Conservation (phyloP, 2,329 filamentous ascomycete genomes). For the Sordariomycetes sp. region DNA sequence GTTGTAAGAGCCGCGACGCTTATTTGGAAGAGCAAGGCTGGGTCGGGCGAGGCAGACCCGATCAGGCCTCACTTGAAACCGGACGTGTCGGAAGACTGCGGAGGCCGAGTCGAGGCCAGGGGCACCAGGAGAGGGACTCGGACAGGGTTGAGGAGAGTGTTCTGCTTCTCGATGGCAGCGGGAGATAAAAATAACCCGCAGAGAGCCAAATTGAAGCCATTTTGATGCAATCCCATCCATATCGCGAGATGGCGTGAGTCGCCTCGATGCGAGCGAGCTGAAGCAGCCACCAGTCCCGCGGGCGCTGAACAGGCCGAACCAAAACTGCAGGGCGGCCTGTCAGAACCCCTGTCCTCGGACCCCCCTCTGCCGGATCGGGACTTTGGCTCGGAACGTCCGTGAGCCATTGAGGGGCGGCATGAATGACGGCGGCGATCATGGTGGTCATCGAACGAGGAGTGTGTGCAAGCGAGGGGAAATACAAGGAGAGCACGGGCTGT, state of each 20-base stretch:
- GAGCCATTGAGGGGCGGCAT: not conserved
- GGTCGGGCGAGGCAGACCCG: not conserved
- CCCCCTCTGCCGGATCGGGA: not conserved
- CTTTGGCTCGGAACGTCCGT: not conserved
- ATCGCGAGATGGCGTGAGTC: not conserved
- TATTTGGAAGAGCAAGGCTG: constrained; percentile 19
- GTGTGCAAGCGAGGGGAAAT: not conserved
- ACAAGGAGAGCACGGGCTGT: not conserved
- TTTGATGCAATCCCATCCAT: not conserved
- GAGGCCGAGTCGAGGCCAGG: not conserved
- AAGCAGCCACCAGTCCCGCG: not conserved
- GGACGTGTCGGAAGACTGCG: constrained; percentile 24
- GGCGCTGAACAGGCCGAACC: not conserved
- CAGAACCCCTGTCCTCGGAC: not conserved
- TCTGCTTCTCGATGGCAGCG: too few species aligned
- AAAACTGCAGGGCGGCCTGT: not conserved
- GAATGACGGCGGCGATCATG: not conserved
- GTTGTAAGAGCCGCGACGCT: not conserved
- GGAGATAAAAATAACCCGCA: not conserved
- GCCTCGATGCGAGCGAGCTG: not conserved
- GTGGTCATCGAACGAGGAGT: not conserved
- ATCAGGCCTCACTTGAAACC: constrained; percentile 35
- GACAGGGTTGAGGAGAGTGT: too few species aligned
- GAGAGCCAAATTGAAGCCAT: not conserved
- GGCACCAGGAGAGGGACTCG: not conserved